Base-by-base conservation (phyloP, 345 rosid genomes). In the Durio zibethinus region DNA sequence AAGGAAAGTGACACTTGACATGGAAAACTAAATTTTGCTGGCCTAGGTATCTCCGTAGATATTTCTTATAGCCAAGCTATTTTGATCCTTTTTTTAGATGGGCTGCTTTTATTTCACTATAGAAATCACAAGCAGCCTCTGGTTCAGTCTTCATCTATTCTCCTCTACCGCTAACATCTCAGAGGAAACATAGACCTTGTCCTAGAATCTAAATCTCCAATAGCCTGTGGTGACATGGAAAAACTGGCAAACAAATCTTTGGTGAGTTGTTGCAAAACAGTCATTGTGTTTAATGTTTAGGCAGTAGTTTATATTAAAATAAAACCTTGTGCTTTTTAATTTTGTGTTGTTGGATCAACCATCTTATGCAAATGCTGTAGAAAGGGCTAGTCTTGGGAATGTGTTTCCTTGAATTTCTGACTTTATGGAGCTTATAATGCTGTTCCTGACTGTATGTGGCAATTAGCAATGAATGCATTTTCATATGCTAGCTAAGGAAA, bases 1-100 rank as follows among this genome's bases (percentile, higher is more conserved):
- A 48, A 29, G 60, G 59, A 71, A 69, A 50, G 60, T 71, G 74
- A 50, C 74, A 48, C 20, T 9, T 70, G 56, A 18, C 21, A 20
- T 29, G 25, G 60, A 31, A 71, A 48, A 31, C 9, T 16, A 48
- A 48, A 27, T 18, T 48, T 4, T 50, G 10, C 42, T 31, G 42
- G 54, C 60, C 14, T 48, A 48, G 60, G 29, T 59, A 70, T 70
- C 59, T 70, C 40, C 4, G 25, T 9, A 9, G 15, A 70, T 47
- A 29, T 48, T 48, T 70, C 59, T 29, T 70, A 47, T 48, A 16
- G 57, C 40, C 42, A 45, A 47, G 57, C 35, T 48, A 70, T 70
- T 18, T 36, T 38, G 40, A 38, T 65, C 20, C 3, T 10, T 3
- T 38, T 31, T 62, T 31, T 31, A 33, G 40, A n/a, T 4, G 21